phyloP scores from a whole-genome alignment of 208 protist species.

The Hexamita inflata region DNA sequence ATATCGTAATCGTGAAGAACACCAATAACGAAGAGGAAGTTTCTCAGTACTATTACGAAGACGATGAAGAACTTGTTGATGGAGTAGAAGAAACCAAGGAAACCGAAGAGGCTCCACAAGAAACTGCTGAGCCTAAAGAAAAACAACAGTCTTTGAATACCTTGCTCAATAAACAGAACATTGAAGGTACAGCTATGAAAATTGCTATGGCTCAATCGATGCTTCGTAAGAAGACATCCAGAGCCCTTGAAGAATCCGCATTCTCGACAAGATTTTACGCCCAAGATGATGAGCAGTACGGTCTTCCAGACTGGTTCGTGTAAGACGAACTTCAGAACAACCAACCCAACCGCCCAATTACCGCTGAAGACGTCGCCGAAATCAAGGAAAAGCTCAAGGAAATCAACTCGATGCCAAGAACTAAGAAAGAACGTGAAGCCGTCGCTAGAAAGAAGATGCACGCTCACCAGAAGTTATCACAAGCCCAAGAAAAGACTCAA shows the following conservation, averaged over 20 bases:
- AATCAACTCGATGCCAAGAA: neutral
- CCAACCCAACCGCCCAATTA: neutral
- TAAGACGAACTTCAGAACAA: neutral
- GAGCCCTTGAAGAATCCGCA: neutral
- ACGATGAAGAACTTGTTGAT: neutral
- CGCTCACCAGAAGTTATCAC: neutral
- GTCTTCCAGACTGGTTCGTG: conserved; percentile 1
- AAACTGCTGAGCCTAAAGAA: neutral
- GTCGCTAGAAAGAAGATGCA: neutral
- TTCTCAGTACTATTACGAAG: neutral
- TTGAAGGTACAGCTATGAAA: neutral
- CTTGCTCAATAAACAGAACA: neutral
- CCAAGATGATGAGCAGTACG: neutral
- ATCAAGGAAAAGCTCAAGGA: neutral
- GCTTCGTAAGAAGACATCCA: neutral
- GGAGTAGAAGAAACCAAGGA: neutral
- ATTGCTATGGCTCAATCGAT: neutral
- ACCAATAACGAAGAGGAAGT: neutral
- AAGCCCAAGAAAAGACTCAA: neutral
- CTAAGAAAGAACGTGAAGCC: conserved; percentile 21
- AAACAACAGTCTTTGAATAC: neutral
- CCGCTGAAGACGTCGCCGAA: neutral
- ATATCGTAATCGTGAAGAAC: neutral
- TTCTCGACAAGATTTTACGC: neutral
- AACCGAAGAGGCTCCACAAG: neutral